phyloP scores from a whole-genome alignment of 2,329 filamentous ascomycete genomes.

The Pseudocercospora crystallina region DNA sequence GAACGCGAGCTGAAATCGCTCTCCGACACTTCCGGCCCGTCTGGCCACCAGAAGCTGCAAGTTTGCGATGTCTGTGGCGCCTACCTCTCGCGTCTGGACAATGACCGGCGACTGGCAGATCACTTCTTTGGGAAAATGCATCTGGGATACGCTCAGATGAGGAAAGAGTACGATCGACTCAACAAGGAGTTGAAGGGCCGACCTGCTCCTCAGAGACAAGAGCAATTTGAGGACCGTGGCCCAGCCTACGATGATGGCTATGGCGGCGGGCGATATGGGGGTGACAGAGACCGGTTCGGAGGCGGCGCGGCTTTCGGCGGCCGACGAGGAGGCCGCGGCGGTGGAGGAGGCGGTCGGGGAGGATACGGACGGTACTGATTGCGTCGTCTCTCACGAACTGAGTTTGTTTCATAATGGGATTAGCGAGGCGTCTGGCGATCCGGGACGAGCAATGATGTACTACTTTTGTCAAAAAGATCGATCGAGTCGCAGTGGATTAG shows the following conservation, averaged over 20 bases:
- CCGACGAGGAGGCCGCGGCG: conserved; percentile 21
- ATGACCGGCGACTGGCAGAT: conserved; percentile 88
- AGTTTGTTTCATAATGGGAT: no score
- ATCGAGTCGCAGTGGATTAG: no score
- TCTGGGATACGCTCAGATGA: conserved; percentile 95
- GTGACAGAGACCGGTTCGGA: conserved; percentile 37
- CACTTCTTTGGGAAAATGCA: conserved; percentile 99
- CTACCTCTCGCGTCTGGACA: conserved; percentile 87
- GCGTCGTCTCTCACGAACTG: no score
- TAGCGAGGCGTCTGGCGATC: no score
- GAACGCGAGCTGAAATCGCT: conserved; percentile 88
- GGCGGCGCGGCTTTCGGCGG: conserved; percentile 16
- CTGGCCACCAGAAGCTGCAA: conserved; percentile 94
- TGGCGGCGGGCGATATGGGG: conserved; percentile 38
- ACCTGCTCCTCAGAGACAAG: conserved; percentile 58
- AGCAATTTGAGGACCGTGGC: conserved; percentile 40
- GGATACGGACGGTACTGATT: background rate
- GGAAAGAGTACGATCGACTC: conserved; percentile 85
- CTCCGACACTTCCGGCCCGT: conserved; percentile 87
- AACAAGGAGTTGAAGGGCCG: conserved; percentile 81
- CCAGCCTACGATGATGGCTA: conserved; percentile 46
- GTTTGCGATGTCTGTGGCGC: conserved; percentile 98
- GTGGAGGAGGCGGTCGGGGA: conserved; percentile 24
- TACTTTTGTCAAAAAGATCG: no score
- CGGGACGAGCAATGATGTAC: no score